Evolutionary conservation across 2,329 filamentous ascomycete species (phyloP), one percentile per base, ranked within the genome.

Genomic region (Claviceps africana): DNA sequence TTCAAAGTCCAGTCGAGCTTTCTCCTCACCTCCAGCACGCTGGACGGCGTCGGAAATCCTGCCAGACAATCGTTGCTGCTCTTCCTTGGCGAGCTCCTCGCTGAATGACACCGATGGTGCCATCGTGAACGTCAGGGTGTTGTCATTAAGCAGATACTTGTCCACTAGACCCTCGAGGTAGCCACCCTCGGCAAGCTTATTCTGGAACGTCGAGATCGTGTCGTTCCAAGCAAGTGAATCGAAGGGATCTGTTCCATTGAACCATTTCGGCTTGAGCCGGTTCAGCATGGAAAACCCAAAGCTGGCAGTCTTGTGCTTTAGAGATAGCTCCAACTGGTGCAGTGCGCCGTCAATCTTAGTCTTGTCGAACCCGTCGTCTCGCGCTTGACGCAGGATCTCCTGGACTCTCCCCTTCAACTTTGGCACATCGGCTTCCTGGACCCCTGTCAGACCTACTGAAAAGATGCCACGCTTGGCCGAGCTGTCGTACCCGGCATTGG

Each of bases 271-370:
- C 64, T 95, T 87, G 8, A 96, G 76, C 43, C 91, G 82, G 60
- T 95, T 88, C 67, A 98, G 81, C 51, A 97, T 79, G 19, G 84
- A 83, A 76, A 96, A 88, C 15, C 93, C 93, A 63, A 98, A 98
- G 61, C 86, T 89, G 51, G 93, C 88, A 0, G 89, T 96, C 74
- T 97, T 97, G 71, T 98, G 89, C 70, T 96, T 96, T 48, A 97
- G 71, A 0, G 83, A 78, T n/a, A 98, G 76, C 65, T 98, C 93
- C 4, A 97, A 71, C 66, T 97, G 91, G 66, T 98, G 93, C 51
- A 98, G 76, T 56, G 94, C 86, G 2, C 93, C 93, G 56, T 95
- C 88, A 54, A 98, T 88, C 68, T 98, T 98, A 60, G 83, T 81
- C 61, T 83, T 77, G 54, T 93, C 89, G 59, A 98, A 95, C 0